These are phyloP conservation scores for Phytopythium chamaehyphon DNA, from an alignment of 352 stramenopile species.

Conservation along the genomic window DNA sequence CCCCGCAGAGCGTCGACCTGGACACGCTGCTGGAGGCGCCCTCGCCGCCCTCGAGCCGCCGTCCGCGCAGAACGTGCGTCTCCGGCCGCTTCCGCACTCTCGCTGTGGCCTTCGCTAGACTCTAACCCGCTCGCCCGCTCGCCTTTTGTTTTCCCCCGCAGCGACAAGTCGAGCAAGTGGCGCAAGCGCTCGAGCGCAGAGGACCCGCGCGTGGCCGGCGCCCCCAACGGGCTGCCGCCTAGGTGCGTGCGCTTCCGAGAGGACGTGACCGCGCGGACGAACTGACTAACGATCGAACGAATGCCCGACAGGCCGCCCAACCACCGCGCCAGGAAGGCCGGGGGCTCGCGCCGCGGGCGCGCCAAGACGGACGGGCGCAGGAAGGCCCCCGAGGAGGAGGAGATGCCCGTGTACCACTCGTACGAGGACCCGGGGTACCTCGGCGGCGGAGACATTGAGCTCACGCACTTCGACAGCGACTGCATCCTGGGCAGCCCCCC, in stretches of 20 bases:
- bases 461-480: constrained; percentile 73
- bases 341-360: constrained; percentile 13
- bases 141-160: too few relatives aligned
- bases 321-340: constrained; percentile 9
- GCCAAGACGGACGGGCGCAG: constrained; percentile 23
- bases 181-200: constrained; percentile 3
- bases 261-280: too few relatives aligned
- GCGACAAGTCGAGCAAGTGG: constrained; percentile 17
- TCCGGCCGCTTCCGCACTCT: too few relatives aligned
- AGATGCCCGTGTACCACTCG: constrained; percentile 56
- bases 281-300: too few relatives aligned
- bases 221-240: neutral
- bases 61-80: constrained; percentile 58
- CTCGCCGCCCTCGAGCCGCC: constrained; percentile 34
- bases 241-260: neutral
- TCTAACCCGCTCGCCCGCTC: too few relatives aligned
- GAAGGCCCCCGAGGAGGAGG: constrained; percentile 24
- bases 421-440: constrained; percentile 80
- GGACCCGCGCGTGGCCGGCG: neutral
- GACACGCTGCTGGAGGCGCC: constrained; percentile 74
- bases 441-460: constrained; percentile 35
- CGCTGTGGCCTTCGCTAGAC: too few relatives aligned
- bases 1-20: constrained; percentile 63
- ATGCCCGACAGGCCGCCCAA: constrained; percentile 6
- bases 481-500: constrained; percentile 71